Conservation (phyloP, 441 rosid genomes). For the Populus hybrid region DNA sequence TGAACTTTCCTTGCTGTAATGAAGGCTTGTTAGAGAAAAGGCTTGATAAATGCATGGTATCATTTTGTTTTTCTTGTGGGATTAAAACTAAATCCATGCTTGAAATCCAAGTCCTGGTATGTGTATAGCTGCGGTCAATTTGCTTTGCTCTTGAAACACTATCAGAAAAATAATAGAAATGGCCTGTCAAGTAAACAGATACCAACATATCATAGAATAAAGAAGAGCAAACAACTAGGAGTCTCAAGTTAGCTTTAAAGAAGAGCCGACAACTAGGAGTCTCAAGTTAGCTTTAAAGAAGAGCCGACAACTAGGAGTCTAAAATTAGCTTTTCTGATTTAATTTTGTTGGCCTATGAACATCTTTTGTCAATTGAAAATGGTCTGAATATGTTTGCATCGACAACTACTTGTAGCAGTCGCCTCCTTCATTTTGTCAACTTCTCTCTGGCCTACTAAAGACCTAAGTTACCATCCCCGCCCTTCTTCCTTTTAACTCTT, state of each 20-base stretch:
- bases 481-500: background rate
- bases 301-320: no score
- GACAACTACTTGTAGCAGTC: background rate
- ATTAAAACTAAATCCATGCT: background rate
- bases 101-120: background rate
- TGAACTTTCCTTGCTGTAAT: background rate
- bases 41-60: background rate
- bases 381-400: background rate
- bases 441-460: background rate
- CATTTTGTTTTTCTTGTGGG: background rate
- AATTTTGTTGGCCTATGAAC: background rate
- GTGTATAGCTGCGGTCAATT: background rate
- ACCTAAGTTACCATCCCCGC: background rate
- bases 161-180: background rate
- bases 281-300: no score
- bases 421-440: no score
- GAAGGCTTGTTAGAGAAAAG: background rate
- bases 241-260: no score
- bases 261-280: background rate
- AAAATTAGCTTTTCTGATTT: background rate
- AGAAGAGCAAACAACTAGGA: background rate
- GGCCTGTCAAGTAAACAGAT: background rate
- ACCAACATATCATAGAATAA: background rate
- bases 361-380: background rate
- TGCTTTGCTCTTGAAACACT: background rate